Percentiles rank a stretch among this genome's conserved stretches.
Conservation (phyloP, 331 rosid species). For the Phaseolus coccineus region DNA sequence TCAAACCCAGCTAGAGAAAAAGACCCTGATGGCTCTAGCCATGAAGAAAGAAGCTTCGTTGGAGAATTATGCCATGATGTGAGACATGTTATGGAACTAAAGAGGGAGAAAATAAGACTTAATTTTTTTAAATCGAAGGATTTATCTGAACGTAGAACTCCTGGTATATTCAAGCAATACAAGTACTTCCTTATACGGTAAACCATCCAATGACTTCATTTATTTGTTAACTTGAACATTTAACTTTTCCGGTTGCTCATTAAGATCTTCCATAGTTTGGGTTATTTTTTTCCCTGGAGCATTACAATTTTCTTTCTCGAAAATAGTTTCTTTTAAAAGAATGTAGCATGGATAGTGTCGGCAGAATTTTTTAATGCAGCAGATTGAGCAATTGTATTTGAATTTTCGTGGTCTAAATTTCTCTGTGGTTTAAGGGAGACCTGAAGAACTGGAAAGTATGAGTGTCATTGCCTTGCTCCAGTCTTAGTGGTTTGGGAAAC, state of each 20-base stretch:
- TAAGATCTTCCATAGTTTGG: slow-evolving; percentile 25
- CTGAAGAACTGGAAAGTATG: neutral
- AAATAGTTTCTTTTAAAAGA: neutral
- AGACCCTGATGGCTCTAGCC: slow-evolving; percentile 37
- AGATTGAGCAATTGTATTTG: neutral
- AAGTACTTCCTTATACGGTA: slow-evolving; percentile 84
- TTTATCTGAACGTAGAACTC: slow-evolving; percentile 72
- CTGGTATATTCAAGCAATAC: slow-evolving; percentile 69
- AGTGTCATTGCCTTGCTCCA: slow-evolving; percentile 14
- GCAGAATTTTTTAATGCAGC: neutral
- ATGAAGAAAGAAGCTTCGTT: slow-evolving; percentile 61
- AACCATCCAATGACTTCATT: slow-evolving; percentile 11
- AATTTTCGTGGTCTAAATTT: slow-evolving; percentile 25
- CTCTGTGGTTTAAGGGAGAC: neutral
- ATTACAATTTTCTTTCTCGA: neutral
- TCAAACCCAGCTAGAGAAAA: slow-evolving; percentile 42
- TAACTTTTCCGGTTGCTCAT: neutral
- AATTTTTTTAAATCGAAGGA: slow-evolving; percentile 67
- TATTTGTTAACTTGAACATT: slow-evolving; percentile 13
- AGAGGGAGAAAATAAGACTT: slow-evolving; percentile 61
- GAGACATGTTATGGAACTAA: slow-evolving; percentile 56
- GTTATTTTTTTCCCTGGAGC: neutral
- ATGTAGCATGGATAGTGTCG: neutral
- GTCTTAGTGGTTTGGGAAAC: slow-evolving; percentile 10
- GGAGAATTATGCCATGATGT: slow-evolving; percentile 78